phyloP scores from a whole-genome alignment of 2,329 filamentous ascomycete genomes.

The Mycosphaerella sp. region DNA sequence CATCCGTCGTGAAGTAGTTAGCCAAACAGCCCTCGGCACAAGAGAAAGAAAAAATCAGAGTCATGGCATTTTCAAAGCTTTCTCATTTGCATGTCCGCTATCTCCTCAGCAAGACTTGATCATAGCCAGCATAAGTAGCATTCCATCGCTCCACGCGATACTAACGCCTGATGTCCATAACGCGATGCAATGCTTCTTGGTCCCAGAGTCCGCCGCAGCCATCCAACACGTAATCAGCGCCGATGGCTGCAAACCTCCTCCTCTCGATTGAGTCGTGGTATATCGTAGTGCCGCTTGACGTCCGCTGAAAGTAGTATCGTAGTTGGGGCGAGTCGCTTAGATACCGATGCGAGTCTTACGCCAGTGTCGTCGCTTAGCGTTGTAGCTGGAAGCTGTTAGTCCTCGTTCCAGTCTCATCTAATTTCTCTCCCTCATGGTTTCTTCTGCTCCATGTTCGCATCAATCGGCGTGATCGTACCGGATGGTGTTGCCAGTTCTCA shows the following conservation, averaged over 20 bases:
- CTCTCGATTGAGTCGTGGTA: slow-evolving; percentile 11
- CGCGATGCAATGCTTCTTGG: slow-evolving; percentile 11
- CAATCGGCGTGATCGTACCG: slow-evolving; percentile 63
- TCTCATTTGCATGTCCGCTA: slow-evolving; percentile 22
- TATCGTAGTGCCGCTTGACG: slow-evolving; percentile 10
- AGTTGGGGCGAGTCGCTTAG: slow-evolving; percentile 57
- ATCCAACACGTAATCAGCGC: neutral
- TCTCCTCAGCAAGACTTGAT: slow-evolving; percentile 17
- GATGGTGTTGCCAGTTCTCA: slow-evolving; percentile 98
- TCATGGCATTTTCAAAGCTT: slow-evolving; percentile 16
- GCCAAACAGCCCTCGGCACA: neutral
- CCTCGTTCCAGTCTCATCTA: neutral
- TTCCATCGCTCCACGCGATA: slow-evolving; percentile 14
- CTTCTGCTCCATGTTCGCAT: neutral
- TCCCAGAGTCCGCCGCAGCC: slow-evolving; percentile 12
- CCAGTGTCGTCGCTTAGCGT: slow-evolving; percentile 99
- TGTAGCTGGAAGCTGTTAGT: slow-evolving; percentile 64
- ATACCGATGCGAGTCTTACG: slow-evolving; percentile 99
- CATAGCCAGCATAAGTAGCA: slow-evolving; percentile 13
- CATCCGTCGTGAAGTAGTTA: no score
- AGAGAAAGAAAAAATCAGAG: neutral
- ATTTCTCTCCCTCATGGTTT: neutral
- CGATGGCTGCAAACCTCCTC: slow-evolving; percentile 4
- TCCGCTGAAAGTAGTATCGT: slow-evolving; percentile 16
- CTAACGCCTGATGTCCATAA: slow-evolving; percentile 18